Base-by-base conservation (phyloP, 768 basidiomycete genomes). In the Termitomyces sp. region DNA sequence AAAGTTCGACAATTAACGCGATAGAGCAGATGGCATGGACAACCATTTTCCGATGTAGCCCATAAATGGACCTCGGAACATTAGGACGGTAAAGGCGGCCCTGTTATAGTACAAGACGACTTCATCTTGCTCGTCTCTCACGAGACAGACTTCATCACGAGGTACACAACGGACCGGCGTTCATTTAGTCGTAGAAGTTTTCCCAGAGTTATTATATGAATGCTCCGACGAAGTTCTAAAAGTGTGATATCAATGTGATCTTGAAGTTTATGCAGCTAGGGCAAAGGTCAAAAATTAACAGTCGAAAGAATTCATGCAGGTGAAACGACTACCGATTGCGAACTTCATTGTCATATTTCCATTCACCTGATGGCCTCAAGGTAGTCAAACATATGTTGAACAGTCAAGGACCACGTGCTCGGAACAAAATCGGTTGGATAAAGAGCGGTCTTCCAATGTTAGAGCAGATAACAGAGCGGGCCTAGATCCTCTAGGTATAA, bases 111-210 rank as follows among this genome's bases (percentile, higher is more conserved):
- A 10, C 18, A 10, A 48, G 46, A 41, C 54, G 32, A 28, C 18
- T 47, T 24, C 2, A 35, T 54, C 53, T 40, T 51, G 30, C 26
- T 33, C 40, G 32, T 40, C 36, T 61, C 60, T 47, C 58, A 62
- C 46, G 47, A 40, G 60, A 44, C 52, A 35, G 36, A 22, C 33
- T 35, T 44, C 26, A 47, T 58, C 60, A 62, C 60, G 53, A 58
- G 55, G 60, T 58, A 24, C 20, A 32, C 11, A 30, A 22, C 60
- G 60, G 60, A 56, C 60, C 60, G 60, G 33, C 5, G 22, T 7
- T 41, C 24, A 26, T 14, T 24, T 9, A 50, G 16, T 38, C 20
- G 10, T 20, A 43, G 22, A 28, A 40, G 10, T 6, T 24, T 47
- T 47, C 32, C 35, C 57, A 36, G 14, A n/a, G 45, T 40, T 24